Base-by-base conservation (phyloP, 345 rosid genomes). In the Populus nigra region DNA sequence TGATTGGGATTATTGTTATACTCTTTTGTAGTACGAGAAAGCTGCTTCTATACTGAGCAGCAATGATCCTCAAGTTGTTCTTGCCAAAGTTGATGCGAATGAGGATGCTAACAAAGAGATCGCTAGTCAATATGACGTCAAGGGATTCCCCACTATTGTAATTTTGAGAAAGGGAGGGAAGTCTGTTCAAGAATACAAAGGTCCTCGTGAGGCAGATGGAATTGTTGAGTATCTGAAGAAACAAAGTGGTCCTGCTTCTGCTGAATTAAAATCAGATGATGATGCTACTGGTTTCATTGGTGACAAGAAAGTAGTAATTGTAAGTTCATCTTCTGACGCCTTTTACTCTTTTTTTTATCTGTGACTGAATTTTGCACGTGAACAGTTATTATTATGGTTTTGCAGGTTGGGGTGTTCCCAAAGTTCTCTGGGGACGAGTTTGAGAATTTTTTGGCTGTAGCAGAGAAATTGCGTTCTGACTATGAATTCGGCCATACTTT, bases 201-300 rank as follows among this genome's bases (percentile, higher is more conserved):
- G 99, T 38, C 99, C 99, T 73, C 96, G 98, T 8, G 94, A 96
- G 3, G 99, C 98, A 1, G 93, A 89, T 0, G 99, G 98, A 62
- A 96, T 96, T 62, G 91, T 86, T 66, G 84, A 83, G 69, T 96
- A 92, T 74, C 76, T 96, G 82, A 93, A 92, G 88, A 92, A 89
- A 83, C 98, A 92, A 77, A 92, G 90, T 59, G 99, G 99, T 8
- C 98, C 98, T 80, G 91, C 99, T 79, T 96, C 98, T 27, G 83
- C 75, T 72, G 95, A 94, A 79, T 83, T 96, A 25, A 91, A 90
- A 82, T 89, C 91, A 25, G 81, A 79, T 1, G 95, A 87, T 73
- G 92, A 80, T 83, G 98, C 93, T 43, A 73, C 80, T 71, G 84
- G 76, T 77, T 65, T 94, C 76, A 84, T 90, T 6, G 92, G 80